Conservation (phyloP, 805 yeast species). For the Myxozyma vanderwaltii region DNA sequence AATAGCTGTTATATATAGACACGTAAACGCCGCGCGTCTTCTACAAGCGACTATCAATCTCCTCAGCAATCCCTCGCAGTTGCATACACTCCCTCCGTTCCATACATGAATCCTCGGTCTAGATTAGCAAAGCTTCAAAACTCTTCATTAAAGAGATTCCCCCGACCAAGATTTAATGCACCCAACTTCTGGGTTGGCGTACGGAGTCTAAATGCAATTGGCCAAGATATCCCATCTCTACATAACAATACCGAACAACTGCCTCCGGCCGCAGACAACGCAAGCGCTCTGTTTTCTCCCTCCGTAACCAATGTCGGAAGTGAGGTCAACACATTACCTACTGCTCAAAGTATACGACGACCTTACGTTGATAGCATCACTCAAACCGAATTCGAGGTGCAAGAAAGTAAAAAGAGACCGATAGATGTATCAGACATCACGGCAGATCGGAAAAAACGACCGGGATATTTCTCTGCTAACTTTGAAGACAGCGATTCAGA, state of each 20-base stretch:
- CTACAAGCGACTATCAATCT: background rate
- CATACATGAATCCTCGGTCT: constrained; percentile 12
- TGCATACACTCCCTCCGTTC: background rate
- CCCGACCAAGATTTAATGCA: constrained; percentile 2
- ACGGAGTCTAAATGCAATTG: background rate
- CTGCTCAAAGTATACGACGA: background rate
- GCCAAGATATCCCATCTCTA: background rate
- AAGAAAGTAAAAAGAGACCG: constrained; percentile 20
- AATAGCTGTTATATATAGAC: background rate
- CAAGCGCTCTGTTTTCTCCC: background rate
- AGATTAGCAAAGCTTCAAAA: constrained; percentile 3
- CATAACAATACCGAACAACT: background rate
- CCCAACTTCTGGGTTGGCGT: constrained; percentile 16
- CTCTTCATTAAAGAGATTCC: background rate
- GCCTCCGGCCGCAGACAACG: background rate
- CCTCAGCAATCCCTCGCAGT: background rate
- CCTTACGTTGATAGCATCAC: constrained; percentile 27
- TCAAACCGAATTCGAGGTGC: background rate
- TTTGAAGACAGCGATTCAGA: constrained; percentile 41
- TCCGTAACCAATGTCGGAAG: background rate
- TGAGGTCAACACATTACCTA: background rate
- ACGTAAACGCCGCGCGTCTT: constrained; percentile 1
- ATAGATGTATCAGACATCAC: constrained; percentile 37
- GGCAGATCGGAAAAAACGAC: constrained; percentile 37
- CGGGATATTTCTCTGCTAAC: constrained; percentile 43